Percentiles rank a stretch among this genome's conserved stretches.
phyloP scores from a whole-genome alignment of 73 alveolate species.

The Urostyla sp. region DNA sequence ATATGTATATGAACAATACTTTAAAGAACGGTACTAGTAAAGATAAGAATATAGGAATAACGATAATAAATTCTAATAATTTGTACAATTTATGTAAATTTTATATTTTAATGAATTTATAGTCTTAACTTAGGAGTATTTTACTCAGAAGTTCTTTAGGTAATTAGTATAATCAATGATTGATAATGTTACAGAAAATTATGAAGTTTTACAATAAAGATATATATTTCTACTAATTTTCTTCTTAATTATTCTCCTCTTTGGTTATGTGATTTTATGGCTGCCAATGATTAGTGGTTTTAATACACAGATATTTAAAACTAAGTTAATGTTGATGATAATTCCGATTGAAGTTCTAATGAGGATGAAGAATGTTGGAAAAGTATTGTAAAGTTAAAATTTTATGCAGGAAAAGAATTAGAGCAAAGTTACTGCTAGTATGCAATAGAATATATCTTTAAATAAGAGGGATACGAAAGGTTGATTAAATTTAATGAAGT shows the following conservation, averaged over 20 bases:
- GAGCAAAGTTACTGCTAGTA: no score
- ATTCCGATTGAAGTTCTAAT: conserved; percentile 53
- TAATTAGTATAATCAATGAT: neutral
- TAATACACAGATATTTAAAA: conserved; percentile 35
- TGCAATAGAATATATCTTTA: no score
- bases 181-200: neutral
- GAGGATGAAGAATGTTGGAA: conserved; percentile 62
- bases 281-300: conserved; percentile 29
- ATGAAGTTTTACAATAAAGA: neutral
- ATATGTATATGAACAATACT: no score
- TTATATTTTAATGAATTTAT: neutral
- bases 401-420: conserved; percentile 28
- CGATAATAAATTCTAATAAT: conserved; percentile 4
- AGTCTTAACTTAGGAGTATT: conserved; percentile 7
- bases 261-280: conserved; percentile 42
- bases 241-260: conserved; percentile 11
- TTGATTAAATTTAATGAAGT: no score
- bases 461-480: no score
- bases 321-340: conserved; percentile 56
- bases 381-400: conserved; percentile 30
- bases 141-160: conserved; percentile 18
- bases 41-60: no score
- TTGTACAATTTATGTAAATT: conserved; percentile 11
- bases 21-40: no score
- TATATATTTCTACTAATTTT: conserved; percentile 13